Conservation (phyloP, 305 asterid species). For the Fraxinus floribunda region DNA sequence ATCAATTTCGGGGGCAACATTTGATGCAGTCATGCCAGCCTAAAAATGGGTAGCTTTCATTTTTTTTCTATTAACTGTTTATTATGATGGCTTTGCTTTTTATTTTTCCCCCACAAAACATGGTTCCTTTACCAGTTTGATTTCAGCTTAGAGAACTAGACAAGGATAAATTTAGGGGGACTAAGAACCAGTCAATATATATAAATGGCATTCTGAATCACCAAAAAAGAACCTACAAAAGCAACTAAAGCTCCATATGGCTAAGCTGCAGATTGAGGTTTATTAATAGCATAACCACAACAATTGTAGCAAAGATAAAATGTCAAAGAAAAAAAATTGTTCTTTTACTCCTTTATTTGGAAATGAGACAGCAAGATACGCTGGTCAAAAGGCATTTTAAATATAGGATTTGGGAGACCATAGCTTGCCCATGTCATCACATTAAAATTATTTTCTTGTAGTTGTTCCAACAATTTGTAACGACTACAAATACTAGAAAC, state of each 20-base stretch:
- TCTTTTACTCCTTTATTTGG: neutral
- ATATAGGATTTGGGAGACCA: neutral
- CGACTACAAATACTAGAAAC: neutral
- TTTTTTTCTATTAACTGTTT: neutral
- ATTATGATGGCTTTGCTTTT: neutral
- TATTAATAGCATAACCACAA: neutral
- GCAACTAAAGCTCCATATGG: neutral
- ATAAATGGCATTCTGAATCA: neutral
- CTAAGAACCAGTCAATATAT: neutral
- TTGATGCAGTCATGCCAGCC: neutral
- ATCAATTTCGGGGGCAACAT: neutral
- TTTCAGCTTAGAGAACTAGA: neutral
- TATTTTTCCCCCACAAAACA: neutral
- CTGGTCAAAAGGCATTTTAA: neutral
- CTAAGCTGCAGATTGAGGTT: neutral
- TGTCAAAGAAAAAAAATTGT: neutral
- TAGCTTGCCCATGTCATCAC: neutral
- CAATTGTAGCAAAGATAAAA: neutral
- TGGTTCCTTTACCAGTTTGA: neutral
- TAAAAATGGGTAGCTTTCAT: neutral
- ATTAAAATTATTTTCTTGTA: neutral
- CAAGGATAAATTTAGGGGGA: neutral
- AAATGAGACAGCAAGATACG: neutral
- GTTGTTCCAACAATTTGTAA: neutral
- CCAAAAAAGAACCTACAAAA: neutral